phyloP scores from a whole-genome alignment of 805 yeast genomes.

The Kazachstania bromeliacearum region DNA sequence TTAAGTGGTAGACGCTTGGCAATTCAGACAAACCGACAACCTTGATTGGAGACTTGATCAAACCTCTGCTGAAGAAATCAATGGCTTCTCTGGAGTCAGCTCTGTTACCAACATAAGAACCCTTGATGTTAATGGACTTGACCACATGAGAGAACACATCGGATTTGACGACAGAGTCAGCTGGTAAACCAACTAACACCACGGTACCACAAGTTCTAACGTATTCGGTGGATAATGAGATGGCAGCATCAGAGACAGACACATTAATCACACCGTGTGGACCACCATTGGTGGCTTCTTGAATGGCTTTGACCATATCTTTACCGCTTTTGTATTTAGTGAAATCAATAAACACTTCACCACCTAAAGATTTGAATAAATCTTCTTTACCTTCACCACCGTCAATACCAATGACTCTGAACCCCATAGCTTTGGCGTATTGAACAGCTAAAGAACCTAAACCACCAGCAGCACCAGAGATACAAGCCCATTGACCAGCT shows the following conservation, averaged over 20 bases:
- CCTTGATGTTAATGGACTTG: conserved; percentile 58
- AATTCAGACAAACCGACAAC: conserved; percentile 47
- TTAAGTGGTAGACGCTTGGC: conserved; percentile 43
- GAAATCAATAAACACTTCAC: conserved; percentile 48
- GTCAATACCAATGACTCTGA: conserved; percentile 46
- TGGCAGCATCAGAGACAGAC: conserved; percentile 59
- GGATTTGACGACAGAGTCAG: conserved; percentile 58
- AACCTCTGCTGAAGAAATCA: conserved; percentile 60
- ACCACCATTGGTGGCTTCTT: conserved; percentile 54
- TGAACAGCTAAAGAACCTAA: conserved; percentile 51
- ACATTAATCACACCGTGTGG: conserved; percentile 64
- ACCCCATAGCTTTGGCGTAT: conserved; percentile 52
- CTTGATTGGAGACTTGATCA: conserved; percentile 53
- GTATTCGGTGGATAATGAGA: conserved; percentile 45
- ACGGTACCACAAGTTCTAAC: conserved; percentile 61
- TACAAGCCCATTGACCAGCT: conserved; percentile 50
- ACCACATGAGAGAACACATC: conserved; percentile 64
- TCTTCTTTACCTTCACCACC: conserved; percentile 46
- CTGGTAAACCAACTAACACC: conserved; percentile 67
- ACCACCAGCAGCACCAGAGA: conserved; percentile 58
- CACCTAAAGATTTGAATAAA: conserved; percentile 39
- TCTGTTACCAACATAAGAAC: conserved; percentile 84
- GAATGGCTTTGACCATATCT: conserved; percentile 40
- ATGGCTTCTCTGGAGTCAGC: conserved; percentile 70
- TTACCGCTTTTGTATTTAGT: conserved; percentile 35